Conservation (phyloP, 495 filamentous ascomycete genomes). For the Neurospora sp. region DNA sequence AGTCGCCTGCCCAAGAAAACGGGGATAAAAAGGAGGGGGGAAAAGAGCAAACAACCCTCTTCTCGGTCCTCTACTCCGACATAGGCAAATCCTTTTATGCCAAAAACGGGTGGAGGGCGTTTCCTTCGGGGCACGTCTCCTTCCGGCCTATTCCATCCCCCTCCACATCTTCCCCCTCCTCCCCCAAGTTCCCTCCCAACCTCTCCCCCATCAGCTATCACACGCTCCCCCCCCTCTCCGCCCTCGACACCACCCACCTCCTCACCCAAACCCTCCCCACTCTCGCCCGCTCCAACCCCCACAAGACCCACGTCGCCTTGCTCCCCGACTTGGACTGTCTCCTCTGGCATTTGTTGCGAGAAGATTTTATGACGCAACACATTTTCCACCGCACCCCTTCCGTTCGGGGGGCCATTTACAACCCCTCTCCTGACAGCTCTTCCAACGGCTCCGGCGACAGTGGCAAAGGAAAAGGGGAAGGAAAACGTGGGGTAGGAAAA, state of each 20-base stretch:
- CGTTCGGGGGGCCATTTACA: conserved; percentile 57
- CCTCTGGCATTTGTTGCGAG: conserved; percentile 77
- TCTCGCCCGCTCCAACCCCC: conserved; percentile 29
- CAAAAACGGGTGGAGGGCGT: conserved; percentile 68
- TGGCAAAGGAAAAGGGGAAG: neutral
- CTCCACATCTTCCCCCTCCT: conserved; percentile 8
- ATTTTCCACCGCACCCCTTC: conserved; percentile 41
- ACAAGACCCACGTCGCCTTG: conserved; percentile 51
- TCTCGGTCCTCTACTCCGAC: conserved; percentile 81
- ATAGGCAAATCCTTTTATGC: conserved; percentile 93
- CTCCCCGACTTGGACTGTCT: conserved; percentile 63
- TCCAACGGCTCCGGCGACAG: conserved; percentile 11
- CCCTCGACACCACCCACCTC: conserved; percentile 43
- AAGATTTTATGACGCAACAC: conserved; percentile 66
- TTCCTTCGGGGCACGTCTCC: conserved; percentile 57
- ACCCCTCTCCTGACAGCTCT: conserved; percentile 20
- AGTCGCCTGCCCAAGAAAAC: neutral
- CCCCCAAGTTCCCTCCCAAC: neutral
- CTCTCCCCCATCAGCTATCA: neutral
- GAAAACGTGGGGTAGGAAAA: too few relatives aligned
- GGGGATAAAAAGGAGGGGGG: conserved; percentile 11
- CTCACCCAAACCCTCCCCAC: conserved; percentile 27
- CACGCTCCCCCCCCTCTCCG: conserved; percentile 45
- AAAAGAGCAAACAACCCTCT: conserved; percentile 24
- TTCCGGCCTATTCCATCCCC: conserved; percentile 31